phyloP scores from a whole-genome alignment of 768 basidiomycete species.

The Tylopilus plumbeoviolaceoides region DNA sequence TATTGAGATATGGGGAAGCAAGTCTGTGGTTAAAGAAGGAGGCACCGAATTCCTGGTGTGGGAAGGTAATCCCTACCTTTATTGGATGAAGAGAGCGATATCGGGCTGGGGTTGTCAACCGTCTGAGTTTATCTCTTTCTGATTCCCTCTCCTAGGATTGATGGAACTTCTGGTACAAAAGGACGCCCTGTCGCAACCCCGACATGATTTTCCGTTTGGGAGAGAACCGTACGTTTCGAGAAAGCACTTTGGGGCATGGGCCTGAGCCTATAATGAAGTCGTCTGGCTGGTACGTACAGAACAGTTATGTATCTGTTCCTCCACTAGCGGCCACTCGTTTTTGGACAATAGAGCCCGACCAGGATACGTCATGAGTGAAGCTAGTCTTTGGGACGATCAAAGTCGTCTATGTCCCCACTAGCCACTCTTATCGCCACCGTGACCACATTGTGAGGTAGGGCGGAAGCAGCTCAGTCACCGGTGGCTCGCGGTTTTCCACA shows the following conservation, averaged over 20 bases:
- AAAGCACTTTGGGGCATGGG: constrained; percentile 7
- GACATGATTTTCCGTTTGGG: constrained; percentile 6
- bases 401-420: too few species aligned
- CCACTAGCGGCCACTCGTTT: too few species aligned
- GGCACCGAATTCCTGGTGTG: constrained; percentile 2
- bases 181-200: background rate
- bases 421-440: too few species aligned
- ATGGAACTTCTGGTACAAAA: background rate
- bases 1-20: constrained; percentile 1
- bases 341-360: too few species aligned
- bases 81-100: background rate
- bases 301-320: too few species aligned
- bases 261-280: background rate
- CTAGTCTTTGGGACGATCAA: too few species aligned
- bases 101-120: background rate
- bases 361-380: too few species aligned
- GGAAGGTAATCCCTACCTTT: constrained; percentile 2
- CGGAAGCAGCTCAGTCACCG: too few species aligned
- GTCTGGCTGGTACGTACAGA: too few species aligned
- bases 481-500: too few species aligned
- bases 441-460: too few species aligned
- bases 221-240: constrained; percentile 1
- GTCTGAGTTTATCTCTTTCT: background rate
- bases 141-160: background rate
- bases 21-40: constrained; percentile 1